Conservation (phyloP, 129 eudicot genomes). For the Tanacetum coccineum region DNA sequence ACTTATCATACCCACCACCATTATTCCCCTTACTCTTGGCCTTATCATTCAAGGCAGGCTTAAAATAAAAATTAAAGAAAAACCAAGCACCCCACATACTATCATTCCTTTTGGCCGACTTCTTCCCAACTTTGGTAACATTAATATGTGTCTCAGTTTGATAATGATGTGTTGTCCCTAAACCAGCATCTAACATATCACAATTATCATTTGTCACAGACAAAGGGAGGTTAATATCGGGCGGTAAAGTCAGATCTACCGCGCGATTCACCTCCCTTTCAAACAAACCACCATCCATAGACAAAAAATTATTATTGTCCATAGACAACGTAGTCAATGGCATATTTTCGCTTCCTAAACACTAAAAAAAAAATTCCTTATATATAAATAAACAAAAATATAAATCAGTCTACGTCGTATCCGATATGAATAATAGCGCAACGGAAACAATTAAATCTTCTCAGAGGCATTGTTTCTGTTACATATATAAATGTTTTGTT, state of each 20-base stretch:
- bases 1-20: slow-evolving; percentile 48
- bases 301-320: slow-evolving; percentile 67
- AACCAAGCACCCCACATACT: slow-evolving; percentile 95
- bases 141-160: slow-evolving; percentile 44
- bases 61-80: slow-evolving; percentile 79
- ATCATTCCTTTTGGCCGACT: slow-evolving; percentile 71
- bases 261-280: slow-evolving; percentile 55
- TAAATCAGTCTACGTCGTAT: slow-evolving; percentile 37
- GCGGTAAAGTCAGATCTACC: slow-evolving; percentile 46
- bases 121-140: slow-evolving; percentile 51
- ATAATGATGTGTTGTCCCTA: slow-evolving; percentile 45
- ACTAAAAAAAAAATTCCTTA: too few relatives aligned
- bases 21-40: slow-evolving; percentile 42
- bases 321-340: slow-evolving; percentile 51
- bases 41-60: slow-evolving; percentile 68
- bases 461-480: slow-evolving; percentile 19
- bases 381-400: neutral
- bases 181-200: slow-evolving; percentile 66
- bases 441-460: slow-evolving; percentile 37
- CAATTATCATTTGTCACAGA: slow-evolving; percentile 51
- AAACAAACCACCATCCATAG: slow-evolving; percentile 69
- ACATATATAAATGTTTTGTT: neutral
- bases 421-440: slow-evolving; percentile 37
- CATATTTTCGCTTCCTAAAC: too few relatives aligned
- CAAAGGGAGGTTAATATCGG: slow-evolving; percentile 76